A percentile compares a stretch with the other conserved stretches of the same genome.
Evolutionary conservation across 108 stramenopile species (phyloP).

Genomic region (Chaetoceros muelleri): DNA sequence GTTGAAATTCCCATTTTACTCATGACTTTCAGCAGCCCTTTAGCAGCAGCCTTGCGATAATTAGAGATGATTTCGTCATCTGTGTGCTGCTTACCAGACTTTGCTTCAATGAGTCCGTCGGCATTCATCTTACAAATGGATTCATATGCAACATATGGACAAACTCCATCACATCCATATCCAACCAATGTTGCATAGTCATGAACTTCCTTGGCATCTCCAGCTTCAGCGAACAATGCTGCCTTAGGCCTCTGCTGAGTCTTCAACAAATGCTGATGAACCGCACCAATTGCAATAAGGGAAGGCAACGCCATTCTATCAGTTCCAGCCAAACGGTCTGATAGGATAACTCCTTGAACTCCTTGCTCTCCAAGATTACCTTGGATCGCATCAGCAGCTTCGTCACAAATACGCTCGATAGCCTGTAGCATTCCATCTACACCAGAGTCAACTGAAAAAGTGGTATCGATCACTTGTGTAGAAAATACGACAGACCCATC

Average conservation of each 20-base stretch:
- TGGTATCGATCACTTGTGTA: constrained; percentile 79
- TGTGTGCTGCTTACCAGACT: constrained; percentile 60
- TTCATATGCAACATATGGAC: constrained; percentile 96
- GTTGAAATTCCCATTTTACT: constrained; percentile 96
- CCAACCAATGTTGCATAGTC: constrained; percentile 87
- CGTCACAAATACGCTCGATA: constrained; percentile 87
- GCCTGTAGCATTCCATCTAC: constrained; percentile 89
- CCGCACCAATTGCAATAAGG: constrained; percentile 90
- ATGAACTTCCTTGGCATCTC: constrained; percentile 94
- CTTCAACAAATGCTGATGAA: constrained; percentile 92
- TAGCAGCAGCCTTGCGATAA: constrained; percentile 91
- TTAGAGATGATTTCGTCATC: constrained; percentile 84
- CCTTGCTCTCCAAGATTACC: constrained; percentile 68
- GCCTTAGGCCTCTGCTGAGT: constrained; percentile 92
- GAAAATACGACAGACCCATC: constrained; percentile 67
- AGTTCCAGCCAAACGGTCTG: constrained; percentile 79
- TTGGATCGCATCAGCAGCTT: constrained; percentile 86
- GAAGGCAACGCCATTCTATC: constrained; percentile 90
- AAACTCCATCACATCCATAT: constrained; percentile 94
- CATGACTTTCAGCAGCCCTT: constrained; percentile 96
- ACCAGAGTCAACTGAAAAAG: constrained; percentile 81
- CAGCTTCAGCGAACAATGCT: constrained; percentile 92
- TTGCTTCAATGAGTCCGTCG: constrained; percentile 86
- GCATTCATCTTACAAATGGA: constrained; percentile 90
- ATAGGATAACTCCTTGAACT: constrained; percentile 81